phyloP scores from a whole-genome alignment of 2,329 filamentous ascomycete species.

The Blastomyces percursus region DNA sequence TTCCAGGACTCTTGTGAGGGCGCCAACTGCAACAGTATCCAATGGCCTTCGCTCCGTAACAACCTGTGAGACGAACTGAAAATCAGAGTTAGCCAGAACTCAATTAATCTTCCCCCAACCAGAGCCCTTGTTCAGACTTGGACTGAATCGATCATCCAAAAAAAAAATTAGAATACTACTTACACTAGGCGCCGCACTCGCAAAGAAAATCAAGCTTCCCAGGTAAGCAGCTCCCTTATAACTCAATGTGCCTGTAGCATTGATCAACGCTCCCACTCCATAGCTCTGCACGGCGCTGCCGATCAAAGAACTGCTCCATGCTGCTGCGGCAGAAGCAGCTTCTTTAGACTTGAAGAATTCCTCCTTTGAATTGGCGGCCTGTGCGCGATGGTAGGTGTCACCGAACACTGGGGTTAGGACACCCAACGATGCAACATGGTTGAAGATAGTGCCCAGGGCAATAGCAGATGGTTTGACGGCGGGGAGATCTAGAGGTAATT shows the following conservation, averaged over 20 bases:
- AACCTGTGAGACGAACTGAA: slow-evolving; percentile 72
- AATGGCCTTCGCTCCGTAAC: slow-evolving; percentile 84
- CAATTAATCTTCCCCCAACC: not conserved
- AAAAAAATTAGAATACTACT: slow-evolving; percentile 29
- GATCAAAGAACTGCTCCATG: slow-evolving; percentile 81
- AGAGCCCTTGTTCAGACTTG: not conserved
- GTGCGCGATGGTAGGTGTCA: slow-evolving; percentile 85
- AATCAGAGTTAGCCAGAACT: slow-evolving; percentile 16
- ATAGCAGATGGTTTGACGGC: slow-evolving; percentile 97
- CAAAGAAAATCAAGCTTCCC: slow-evolving; percentile 81
- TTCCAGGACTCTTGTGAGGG: slow-evolving; percentile 77
- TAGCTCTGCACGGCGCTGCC: slow-evolving; percentile 85
- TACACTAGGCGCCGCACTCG: slow-evolving; percentile 78
- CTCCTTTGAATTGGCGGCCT: slow-evolving; percentile 85
- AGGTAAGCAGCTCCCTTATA: slow-evolving; percentile 98
- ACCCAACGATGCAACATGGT: slow-evolving; percentile 79
- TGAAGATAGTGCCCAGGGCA: slow-evolving; percentile 91
- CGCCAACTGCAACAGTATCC: slow-evolving; percentile 78
- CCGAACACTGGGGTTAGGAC: slow-evolving; percentile 85
- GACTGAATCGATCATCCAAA: not conserved
- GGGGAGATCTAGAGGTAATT: slow-evolving; percentile 50
- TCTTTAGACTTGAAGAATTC: slow-evolving; percentile 94
- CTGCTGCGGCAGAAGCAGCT: slow-evolving; percentile 72
- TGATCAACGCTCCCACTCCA: slow-evolving; percentile 80
- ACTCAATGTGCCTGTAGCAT: slow-evolving; percentile 85